Conservation (phyloP, 306 rosid species). For the Cotoneaster glaucophyllus region DNA sequence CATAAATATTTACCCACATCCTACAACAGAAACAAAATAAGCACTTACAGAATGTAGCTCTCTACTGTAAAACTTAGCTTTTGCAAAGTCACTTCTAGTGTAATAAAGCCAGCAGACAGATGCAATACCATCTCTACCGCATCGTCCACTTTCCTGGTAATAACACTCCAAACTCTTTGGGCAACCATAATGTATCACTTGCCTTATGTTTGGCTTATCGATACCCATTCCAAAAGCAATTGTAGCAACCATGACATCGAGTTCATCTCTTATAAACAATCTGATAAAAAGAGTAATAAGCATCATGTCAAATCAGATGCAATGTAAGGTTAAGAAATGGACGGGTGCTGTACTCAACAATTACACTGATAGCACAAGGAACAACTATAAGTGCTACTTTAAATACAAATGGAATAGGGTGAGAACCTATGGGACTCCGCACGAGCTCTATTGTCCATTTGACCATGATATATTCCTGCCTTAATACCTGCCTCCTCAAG, state of each 20-base stretch:
- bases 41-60: constrained; percentile 53
- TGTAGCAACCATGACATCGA: constrained; percentile 86
- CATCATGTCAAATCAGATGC: constrained; percentile 8
- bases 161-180: constrained; percentile 84
- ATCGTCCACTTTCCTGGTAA: constrained; percentile 93
- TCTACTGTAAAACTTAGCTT: constrained; percentile 57
- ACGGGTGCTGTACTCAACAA: constrained; percentile 10
- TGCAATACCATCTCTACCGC: constrained; percentile 90
- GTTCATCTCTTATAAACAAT: constrained; percentile 73
- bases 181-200: constrained; percentile 92
- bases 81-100: constrained; percentile 71
- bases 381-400: constrained; percentile 14
- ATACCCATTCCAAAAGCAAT: constrained; percentile 97
- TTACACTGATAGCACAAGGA: constrained; percentile 14
- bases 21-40: not conserved
- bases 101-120: constrained; percentile 93
- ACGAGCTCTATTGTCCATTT: constrained; percentile 62
- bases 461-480: constrained; percentile 78
- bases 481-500: constrained; percentile 57
- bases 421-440: constrained; percentile 80
- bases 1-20: not conserved
- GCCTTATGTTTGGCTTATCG: constrained; percentile 86
- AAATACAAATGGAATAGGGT: constrained; percentile 17
- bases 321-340: not conserved
- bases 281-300: constrained; percentile 32